A percentile compares a stretch with the other conserved stretches of the same genome.
phyloP scores from a whole-genome alignment of 805 yeast species.

The Candida khao-thaluensis region DNA sequence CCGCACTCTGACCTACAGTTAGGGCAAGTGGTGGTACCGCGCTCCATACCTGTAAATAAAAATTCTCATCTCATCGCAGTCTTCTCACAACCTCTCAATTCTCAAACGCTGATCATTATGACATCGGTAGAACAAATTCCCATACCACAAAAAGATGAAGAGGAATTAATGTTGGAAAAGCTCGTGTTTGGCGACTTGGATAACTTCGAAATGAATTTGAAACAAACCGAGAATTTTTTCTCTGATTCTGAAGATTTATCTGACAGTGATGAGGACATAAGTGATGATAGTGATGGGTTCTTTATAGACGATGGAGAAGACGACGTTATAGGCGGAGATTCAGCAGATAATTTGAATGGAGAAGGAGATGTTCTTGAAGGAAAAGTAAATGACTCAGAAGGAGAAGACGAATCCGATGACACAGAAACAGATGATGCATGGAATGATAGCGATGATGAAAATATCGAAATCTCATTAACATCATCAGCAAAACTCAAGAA shows the following conservation, averaged over 20 bases:
- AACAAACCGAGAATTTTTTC: slow-evolving; percentile 56
- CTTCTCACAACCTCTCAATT: not conserved
- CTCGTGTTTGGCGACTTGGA: slow-evolving; percentile 87
- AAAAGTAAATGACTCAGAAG: slow-evolving; percentile 19
- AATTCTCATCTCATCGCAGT: slow-evolving; percentile 10
- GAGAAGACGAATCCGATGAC: slow-evolving; percentile 19
- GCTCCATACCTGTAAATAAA: not conserved
- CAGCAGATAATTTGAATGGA: no score
- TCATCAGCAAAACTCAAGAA: slow-evolving; percentile 64
- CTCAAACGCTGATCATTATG: no score
- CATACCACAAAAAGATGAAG: slow-evolving; percentile 76
- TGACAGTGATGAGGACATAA: slow-evolving; percentile 35
- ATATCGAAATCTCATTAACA: slow-evolving; percentile 56
- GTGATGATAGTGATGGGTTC: slow-evolving; percentile 32
- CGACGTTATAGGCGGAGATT: no score
- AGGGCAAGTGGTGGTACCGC: no score
- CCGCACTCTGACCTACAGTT: no score
- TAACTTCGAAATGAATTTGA: slow-evolving; percentile 67
- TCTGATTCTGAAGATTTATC: not conserved
- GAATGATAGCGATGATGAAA: slow-evolving; percentile 92
- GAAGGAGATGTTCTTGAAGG: slow-evolving; percentile 10
- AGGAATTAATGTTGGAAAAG: slow-evolving; percentile 75
- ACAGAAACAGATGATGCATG: slow-evolving; percentile 49
- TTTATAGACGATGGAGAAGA: slow-evolving; percentile 41
- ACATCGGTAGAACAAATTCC: no score